Base-by-base conservation (phyloP, 352 stramenopile species). In the Globisporangium abappressorium region DNA sequence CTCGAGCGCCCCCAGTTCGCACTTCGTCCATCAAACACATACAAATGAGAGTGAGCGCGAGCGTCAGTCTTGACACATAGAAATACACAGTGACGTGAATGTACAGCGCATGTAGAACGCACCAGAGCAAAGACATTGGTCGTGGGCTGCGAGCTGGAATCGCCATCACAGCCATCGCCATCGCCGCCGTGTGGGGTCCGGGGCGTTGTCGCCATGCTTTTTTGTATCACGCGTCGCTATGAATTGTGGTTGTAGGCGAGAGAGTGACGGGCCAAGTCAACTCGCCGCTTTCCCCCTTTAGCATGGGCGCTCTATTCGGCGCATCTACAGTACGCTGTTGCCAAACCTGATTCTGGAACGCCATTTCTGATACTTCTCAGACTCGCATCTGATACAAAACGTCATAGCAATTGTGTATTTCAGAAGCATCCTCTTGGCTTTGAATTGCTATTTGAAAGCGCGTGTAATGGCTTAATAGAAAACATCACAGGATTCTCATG, bases 81-180 rank as follows among this genome's bases (percentile, higher is more conserved):
- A 14, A 28, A 70, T 26, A 67, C 30, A 41, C 8, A 46, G 6
- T 12, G 38, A 4, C 11, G 22, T n/a, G 15, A 7, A 56, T 28
- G n/a, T 56, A 7, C 18, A 49, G 34, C 9, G 22, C n/a, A 47
- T 14, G 22, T 33, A 54, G 14, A 20, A 75, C 75, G 64, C 76
- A 88, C 80, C 56, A 88, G 74, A 20, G 71, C 72, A 60, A 84
- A 88, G 46, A 73, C 71, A 53, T 74, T 88, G 34, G 80, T 86
- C 67, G 56, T 53, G 43, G 57, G 65, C 20, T 26, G 65, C 38
- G 41, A 24, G 43, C 18, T 18, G 22, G 15, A 46, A 46, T 9
- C 36, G 38, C 38, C 36, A 26, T 26, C 24, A 22, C 47, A n/a
- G 28, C 51, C 49, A 43, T 53, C 34, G 26, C 30, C 33, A 41